Conservation (phyloP, 352 stramenopile genomes). For the Pythium coloratum region DNA sequence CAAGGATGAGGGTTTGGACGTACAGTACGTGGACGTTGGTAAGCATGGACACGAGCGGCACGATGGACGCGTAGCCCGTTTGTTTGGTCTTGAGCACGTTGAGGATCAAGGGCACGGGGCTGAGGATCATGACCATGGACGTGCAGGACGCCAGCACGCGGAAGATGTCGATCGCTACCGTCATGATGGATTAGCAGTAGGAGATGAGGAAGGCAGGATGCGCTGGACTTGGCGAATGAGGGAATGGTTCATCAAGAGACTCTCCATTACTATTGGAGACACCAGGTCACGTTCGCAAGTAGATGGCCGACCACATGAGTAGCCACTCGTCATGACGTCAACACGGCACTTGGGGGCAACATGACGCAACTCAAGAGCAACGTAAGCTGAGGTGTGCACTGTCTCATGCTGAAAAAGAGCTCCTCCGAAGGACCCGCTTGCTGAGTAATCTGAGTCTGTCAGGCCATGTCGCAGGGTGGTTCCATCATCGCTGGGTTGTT, state of each 20-base stretch:
- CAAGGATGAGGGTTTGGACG: background rate
- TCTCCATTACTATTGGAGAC: background rate
- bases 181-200: slow-evolving; percentile 23
- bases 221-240: background rate
- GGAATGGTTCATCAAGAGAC: background rate
- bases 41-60: slow-evolving; percentile 48
- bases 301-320: background rate
- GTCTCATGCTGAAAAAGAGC: background rate
- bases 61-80: slow-evolving; percentile 42
- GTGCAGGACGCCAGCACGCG: slow-evolving; percentile 34
- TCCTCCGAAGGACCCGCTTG: background rate
- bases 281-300: background rate
- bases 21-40: slow-evolving; percentile 39
- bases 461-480: background rate
- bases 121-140: slow-evolving; percentile 42
- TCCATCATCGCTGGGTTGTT: background rate
- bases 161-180: slow-evolving; percentile 36
- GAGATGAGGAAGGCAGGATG: background rate
- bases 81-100: slow-evolving; percentile 34
- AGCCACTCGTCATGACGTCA: slow-evolving; percentile 4
- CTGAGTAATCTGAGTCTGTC: background rate
- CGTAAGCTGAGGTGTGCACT: background rate
- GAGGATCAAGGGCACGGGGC: slow-evolving; percentile 37
- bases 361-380: background rate
- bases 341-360: background rate